A percentile compares a stretch with the other conserved stretches of the same genome.
These are phyloP conservation scores for Botrytis sinoallii DNA, from an alignment of 2,329 filamentous ascomycete species.

Conservation along the genomic window DNA sequence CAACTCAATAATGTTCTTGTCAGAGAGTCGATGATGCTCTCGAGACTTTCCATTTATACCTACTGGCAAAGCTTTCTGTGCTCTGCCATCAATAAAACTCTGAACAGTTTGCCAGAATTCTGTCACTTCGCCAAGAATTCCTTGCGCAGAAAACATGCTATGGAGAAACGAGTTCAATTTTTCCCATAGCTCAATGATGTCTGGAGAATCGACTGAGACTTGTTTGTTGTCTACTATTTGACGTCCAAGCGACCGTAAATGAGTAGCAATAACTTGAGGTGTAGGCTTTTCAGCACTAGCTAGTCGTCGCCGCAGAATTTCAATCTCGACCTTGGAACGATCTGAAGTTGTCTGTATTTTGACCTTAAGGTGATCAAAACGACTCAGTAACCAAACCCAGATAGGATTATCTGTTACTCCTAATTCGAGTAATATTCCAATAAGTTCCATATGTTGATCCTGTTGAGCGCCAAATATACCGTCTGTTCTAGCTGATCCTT, in stretches of 20 bases:
- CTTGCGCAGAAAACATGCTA: slow-evolving; percentile 71
- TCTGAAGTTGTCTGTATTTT: slow-evolving; percentile 80
- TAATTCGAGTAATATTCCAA: slow-evolving; percentile 82
- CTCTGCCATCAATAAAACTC: slow-evolving; percentile 82
- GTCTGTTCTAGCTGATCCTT: slow-evolving; percentile 44
- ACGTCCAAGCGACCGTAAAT: slow-evolving; percentile 70
- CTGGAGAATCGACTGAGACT: slow-evolving; percentile 69
- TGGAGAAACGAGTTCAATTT: slow-evolving; percentile 73
- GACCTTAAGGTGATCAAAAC: slow-evolving; percentile 83
- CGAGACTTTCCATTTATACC: slow-evolving; percentile 80
- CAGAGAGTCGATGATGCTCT: slow-evolving; percentile 75
- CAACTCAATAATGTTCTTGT: slow-evolving; percentile 66
- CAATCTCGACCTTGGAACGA: slow-evolving; percentile 86
- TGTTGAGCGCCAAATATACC: slow-evolving; percentile 47
- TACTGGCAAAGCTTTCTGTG: slow-evolving; percentile 73
- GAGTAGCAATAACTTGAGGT: slow-evolving; percentile 65
- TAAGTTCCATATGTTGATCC: slow-evolving; percentile 87
- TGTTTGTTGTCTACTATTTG: slow-evolving; percentile 61
- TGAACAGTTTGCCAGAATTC: slow-evolving; percentile 94
- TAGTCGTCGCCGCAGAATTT: slow-evolving; percentile 79
- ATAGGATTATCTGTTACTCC: slow-evolving; percentile 96
- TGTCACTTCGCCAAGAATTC: slow-evolving; percentile 82
- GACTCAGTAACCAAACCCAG: slow-evolving; percentile 89
- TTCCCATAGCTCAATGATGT: slow-evolving; percentile 90
- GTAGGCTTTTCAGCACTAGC: slow-evolving; percentile 71